phyloP scores from a whole-genome alignment of 495 filamentous ascomycete species.

The Penicillium herquei region DNA sequence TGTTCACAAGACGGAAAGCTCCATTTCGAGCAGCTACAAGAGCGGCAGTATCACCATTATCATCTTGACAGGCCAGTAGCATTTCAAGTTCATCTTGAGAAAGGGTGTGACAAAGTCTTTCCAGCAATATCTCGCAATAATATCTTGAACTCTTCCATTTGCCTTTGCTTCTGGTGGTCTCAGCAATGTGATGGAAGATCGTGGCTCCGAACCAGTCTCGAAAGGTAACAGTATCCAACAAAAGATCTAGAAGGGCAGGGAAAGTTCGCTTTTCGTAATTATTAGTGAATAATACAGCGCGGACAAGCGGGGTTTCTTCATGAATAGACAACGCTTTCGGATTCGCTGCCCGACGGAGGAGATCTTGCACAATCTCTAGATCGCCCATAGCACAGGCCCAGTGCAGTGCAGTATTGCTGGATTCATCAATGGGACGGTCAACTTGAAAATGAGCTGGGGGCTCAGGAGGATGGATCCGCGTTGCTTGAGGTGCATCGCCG shows the following conservation, averaged over 20 bases:
- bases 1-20: slow-evolving; percentile 43
- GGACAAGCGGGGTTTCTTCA: slow-evolving; percentile 91
- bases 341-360: slow-evolving; percentile 73
- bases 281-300: slow-evolving; percentile 93
- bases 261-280: slow-evolving; percentile 90
- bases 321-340: slow-evolving; percentile 63
- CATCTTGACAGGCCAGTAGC: slow-evolving; percentile 71
- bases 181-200: slow-evolving; percentile 88
- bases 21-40: slow-evolving; percentile 78
- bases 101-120: slow-evolving; percentile 70
- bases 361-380: slow-evolving; percentile 79
- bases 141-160: slow-evolving; percentile 85
- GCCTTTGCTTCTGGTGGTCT: slow-evolving; percentile 72
- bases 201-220: slow-evolving; percentile 77
- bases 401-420: slow-evolving; percentile 85
- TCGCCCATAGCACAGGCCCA: slow-evolving; percentile 99
- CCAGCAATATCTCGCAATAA: slow-evolving; percentile 87
- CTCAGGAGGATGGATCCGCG: slow-evolving; percentile 60
- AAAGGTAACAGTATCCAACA: slow-evolving; percentile 71
- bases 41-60: slow-evolving; percentile 82
- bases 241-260: slow-evolving; percentile 71
- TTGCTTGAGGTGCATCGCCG: slow-evolving; percentile 61
- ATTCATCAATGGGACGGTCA: slow-evolving; percentile 84
- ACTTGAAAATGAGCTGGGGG: slow-evolving; percentile 82
- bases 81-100: slow-evolving; percentile 65